Conservation (phyloP, 768 basidiomycete genomes). For the Hericium erinaceus region DNA sequence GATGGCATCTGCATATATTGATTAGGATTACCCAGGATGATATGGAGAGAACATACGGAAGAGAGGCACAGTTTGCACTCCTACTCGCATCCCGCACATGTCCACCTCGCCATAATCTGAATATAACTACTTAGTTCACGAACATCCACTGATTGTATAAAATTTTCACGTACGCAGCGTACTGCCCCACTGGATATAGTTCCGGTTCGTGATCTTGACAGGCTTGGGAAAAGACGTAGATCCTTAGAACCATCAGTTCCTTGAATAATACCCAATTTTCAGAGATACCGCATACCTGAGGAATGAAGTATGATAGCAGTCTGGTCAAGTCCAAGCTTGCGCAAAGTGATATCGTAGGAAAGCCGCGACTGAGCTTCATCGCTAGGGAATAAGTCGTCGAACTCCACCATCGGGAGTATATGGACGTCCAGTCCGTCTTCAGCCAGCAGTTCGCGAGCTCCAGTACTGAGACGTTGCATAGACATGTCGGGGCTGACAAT, state of each 20-base stretch:
- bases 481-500: constrained; percentile 9
- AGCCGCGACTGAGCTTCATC: background rate
- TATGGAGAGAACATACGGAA: background rate
- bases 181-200: background rate
- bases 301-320: background rate
- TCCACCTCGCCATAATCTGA: background rate
- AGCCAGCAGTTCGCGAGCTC: background rate
- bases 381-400: background rate
- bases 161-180: background rate
- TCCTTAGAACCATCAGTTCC: background rate
- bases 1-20: constrained; percentile 1
- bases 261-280: no score
- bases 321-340: background rate
- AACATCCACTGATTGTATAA: background rate
- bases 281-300: background rate
- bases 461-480: background rate
- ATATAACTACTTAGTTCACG: background rate
- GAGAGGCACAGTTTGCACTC: background rate
- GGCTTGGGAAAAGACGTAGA: background rate
- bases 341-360: background rate
- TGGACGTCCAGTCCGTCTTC: background rate
- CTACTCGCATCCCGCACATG: background rate
- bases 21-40: background rate
- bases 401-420: background rate
- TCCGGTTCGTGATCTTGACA: background rate